Evolutionary conservation across 2,329 filamentous ascomycete species (phyloP), one percentile per base, ranked within the genome.

Genomic region (Stachybotrys elegans): DNA sequence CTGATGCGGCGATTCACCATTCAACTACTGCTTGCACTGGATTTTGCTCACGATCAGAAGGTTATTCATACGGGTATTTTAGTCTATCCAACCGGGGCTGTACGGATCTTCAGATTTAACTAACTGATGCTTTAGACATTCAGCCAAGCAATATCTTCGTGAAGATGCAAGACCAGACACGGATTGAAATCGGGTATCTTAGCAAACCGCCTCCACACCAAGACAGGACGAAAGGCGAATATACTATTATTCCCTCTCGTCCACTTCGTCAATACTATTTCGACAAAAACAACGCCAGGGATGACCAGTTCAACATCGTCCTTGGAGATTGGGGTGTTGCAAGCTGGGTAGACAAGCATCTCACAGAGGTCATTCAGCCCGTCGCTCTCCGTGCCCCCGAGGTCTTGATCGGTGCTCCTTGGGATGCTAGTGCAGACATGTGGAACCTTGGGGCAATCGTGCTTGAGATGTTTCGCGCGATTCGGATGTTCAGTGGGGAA

Each of bases 121-220:
- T 37, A 17, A 38, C 13, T 17, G 8, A 14, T 5, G 22, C 35
- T 8, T 21, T 35, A 57, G 54, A 57, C 19, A 47, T 57, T 23
- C 45, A 58, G 34, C 49, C 53, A 2, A 42, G 46, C 11, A 57
- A 59, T 27, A 51, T 58, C 2, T 48, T 58, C 14, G 46, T 57
- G 35, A 50, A 54, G 38, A 43, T 51, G 34, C 46, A 49, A 11
- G 43, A 55, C 36, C 23, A 41, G 8, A 43, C 42, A 2, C 31
- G 40, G 20, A 44, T 57, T 5, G 44, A 52, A 14, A 44, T 44
- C 8, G 43, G 40, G 17, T 53, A 53, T 22, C 36, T 55, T 3
- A 16, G 13, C 2, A 29, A 52, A 12, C 40, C 44, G 13, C 40
- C 47, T 5, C 43, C 45, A 4, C 8, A 45, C 11, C 47, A 51